Conservation (phyloP, 83 land plant genomes). For the Isoetes engelmannii region DNA sequence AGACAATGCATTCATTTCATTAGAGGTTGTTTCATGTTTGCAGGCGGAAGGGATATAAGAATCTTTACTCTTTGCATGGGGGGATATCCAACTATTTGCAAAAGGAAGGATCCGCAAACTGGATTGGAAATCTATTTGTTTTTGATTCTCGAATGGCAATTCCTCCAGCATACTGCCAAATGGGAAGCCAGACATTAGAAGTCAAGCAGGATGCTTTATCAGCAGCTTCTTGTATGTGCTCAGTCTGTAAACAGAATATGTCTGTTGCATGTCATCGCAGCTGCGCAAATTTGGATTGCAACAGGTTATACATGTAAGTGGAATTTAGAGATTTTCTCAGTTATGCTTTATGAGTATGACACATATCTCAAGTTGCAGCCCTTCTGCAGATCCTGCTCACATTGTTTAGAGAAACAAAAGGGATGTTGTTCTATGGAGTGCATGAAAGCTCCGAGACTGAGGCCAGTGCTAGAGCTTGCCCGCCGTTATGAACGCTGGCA, state of each 20-base stretch:
- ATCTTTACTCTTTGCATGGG: constrained; percentile 66
- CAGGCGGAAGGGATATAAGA: constrained; percentile 69
- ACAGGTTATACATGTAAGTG: constrained; percentile 71
- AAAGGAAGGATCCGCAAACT: constrained; percentile 54
- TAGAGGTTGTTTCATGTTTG: neutral
- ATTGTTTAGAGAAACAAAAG: constrained; percentile 36
- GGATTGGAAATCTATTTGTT: constrained; percentile 82
- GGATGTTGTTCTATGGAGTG: constrained; percentile 70
- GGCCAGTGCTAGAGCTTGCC: constrained; percentile 47
- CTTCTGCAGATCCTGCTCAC: constrained; percentile 47
- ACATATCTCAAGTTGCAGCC: neutral
- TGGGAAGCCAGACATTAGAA: neutral
- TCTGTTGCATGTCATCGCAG: constrained; percentile 60
- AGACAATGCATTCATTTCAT: no score
- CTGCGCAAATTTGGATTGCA: constrained; percentile 90
- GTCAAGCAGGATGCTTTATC: constrained; percentile 12
- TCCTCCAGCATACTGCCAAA: constrained; percentile 53
- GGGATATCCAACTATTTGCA: constrained; percentile 69
- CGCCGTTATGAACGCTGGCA: constrained; percentile 77
- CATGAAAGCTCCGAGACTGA: constrained; percentile 52
- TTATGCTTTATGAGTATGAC: neutral
- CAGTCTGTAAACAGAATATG: constrained; percentile 49
- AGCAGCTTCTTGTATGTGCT: constrained; percentile 49
- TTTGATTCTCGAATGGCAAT: constrained; percentile 82
- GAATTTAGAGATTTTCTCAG: neutral